Evolutionary conservation across 2,329 filamentous ascomycete species (phyloP).

Genomic region (Lecanicillium sp.): DNA sequence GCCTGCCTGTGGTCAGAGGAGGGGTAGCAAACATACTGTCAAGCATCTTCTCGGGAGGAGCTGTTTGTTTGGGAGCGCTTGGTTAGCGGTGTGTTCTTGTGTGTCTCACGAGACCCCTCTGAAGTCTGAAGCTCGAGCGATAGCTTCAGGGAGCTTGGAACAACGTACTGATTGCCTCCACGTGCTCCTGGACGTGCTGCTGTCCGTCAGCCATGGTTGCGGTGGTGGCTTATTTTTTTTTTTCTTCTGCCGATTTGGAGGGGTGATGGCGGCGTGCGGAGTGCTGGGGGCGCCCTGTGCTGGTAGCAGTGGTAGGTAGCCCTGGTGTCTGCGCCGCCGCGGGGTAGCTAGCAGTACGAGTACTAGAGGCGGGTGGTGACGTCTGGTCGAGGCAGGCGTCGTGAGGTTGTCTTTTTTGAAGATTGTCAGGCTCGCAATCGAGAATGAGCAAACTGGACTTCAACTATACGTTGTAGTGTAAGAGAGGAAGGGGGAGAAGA

Average conservation of each 20-base stretch:
- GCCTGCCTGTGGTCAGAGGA: no score
- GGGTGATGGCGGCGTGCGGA: not conserved
- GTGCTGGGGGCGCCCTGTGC: no score
- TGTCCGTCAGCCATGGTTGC: constrained; percentile 37
- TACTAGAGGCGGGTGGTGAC: constrained; percentile 13
- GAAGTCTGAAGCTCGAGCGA: not conserved
- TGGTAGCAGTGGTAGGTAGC: not conserved
- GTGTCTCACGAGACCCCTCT: no score
- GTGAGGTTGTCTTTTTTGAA: constrained; percentile 8
- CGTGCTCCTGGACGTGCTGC: constrained; percentile 24
- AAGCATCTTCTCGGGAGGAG: constrained; percentile 60
- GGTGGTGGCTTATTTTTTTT: constrained; percentile 5
- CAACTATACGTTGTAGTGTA: not conserved
- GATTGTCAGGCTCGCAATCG: not conserved
- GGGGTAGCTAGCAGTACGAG: not conserved
- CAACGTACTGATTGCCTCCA: constrained; percentile 12
- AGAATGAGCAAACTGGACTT: constrained; percentile 1
- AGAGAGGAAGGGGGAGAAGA: constrained; percentile 9
- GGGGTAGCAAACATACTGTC: constrained; percentile 43
- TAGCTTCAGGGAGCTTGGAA: constrained; percentile 1
- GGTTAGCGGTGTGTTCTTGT: constrained; percentile 15
- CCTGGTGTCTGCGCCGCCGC: constrained; percentile 1
- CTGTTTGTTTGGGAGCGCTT: constrained; percentile 25
- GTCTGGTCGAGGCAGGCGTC: constrained; percentile 2
- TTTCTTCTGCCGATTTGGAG: not conserved